Conservation (phyloP, 1,284 basidiomycete species). For the Leccinum angustisporum region DNA sequence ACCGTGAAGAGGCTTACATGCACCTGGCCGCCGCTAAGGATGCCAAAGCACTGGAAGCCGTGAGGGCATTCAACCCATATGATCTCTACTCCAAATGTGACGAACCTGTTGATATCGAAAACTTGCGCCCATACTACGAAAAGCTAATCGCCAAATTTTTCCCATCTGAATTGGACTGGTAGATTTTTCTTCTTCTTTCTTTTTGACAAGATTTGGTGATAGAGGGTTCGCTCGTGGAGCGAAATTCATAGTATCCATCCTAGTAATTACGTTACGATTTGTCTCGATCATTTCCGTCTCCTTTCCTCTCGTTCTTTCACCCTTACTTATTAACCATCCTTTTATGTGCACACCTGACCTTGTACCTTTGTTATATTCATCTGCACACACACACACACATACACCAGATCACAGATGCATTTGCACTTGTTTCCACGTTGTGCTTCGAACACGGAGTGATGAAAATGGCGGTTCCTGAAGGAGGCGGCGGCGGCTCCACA, state of each 20-base stretch:
- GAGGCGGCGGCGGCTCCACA: slow-evolving; percentile 14
- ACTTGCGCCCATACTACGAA: slow-evolving; percentile 82
- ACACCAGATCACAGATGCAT: slow-evolving; percentile 1
- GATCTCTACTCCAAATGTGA: slow-evolving; percentile 91
- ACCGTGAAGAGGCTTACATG: slow-evolving; percentile 79
- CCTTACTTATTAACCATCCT: slow-evolving; percentile 20
- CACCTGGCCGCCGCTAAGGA: slow-evolving; percentile 77
- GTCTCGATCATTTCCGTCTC: slow-evolving; percentile 1
- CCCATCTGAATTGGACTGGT: slow-evolving; percentile 79
- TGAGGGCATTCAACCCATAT: slow-evolving; percentile 84
- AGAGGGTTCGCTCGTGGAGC: slow-evolving; percentile 7
- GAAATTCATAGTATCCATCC: slow-evolving; percentile 7
- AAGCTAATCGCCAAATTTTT: slow-evolving; percentile 83
- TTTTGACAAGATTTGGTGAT: slow-evolving; percentile 2
- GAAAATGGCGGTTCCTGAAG: slow-evolving; percentile 10
- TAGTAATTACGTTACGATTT: neutral
- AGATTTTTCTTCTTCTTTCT: slow-evolving; percentile 13
- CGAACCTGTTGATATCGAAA: slow-evolving; percentile 58
- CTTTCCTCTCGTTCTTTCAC: neutral
- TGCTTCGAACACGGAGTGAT: slow-evolving; percentile 16
- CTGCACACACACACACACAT: slow-evolving; percentile 14
- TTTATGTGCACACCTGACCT: slow-evolving; percentile 1
- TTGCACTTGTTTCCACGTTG: neutral
- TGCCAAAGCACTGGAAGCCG: slow-evolving; percentile 59
- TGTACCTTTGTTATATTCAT: slow-evolving; percentile 3